These are phyloP conservation scores for Barnettozyma populi DNA, from an alignment of 805 yeast species.

Conservation along the genomic window DNA sequence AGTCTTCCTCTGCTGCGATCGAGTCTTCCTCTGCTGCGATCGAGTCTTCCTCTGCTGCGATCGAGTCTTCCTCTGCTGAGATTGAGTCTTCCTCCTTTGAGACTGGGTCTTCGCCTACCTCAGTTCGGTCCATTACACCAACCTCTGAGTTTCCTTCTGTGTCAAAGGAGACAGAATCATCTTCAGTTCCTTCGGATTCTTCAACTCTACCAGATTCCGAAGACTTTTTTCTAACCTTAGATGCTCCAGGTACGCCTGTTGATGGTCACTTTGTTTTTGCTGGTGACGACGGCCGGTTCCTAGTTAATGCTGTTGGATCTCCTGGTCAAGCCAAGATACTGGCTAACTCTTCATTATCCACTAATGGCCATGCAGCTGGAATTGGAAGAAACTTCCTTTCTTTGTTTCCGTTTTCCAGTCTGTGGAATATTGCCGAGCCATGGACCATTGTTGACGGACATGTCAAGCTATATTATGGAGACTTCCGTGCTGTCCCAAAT, in stretches of 20 bases:
- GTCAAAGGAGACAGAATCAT: no score
- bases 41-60: no score
- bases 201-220: no score
- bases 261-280: background rate
- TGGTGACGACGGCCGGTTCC: background rate
- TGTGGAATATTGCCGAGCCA: conserved; percentile 10
- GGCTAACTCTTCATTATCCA: conserved; percentile 1
- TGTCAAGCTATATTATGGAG: conserved; percentile 12
- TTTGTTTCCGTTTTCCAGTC: conserved; percentile 3
- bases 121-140: no score
- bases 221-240: conserved; percentile 6
- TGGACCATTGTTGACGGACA: conserved; percentile 15
- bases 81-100: no score
- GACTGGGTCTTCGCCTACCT: no score
- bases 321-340: background rate
- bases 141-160: no score
- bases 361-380: conserved; percentile 7
- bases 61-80: no score
- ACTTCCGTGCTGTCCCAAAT: conserved; percentile 20
- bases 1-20: no score
- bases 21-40: no score
- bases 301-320: background rate
- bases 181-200: no score
- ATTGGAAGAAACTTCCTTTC: conserved; percentile 18
- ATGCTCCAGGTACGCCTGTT: conserved; percentile 13